phyloP scores from a whole-genome alignment of 768 basidiomycete genomes.

The Kwoniella mangroviensis region DNA sequence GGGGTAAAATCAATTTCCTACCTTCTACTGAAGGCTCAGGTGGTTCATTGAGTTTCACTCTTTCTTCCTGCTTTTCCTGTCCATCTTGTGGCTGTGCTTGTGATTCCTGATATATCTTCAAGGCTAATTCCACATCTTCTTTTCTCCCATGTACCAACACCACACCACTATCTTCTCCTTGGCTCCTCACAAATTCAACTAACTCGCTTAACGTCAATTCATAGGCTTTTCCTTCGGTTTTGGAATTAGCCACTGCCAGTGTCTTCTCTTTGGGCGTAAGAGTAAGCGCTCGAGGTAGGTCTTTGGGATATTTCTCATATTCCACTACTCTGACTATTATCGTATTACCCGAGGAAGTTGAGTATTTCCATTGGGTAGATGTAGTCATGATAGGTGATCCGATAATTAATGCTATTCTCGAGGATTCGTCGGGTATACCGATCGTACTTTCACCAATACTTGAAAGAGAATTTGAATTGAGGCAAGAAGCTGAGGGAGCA shows the following conservation, averaged over 20 bases:
- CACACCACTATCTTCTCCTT: conserved; percentile 1
- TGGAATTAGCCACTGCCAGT: conserved; percentile 26
- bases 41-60: background rate
- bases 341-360: background rate
- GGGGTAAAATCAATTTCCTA: conserved; percentile 36
- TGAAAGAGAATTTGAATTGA: background rate
- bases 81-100: background rate
- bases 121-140: conserved; percentile 6
- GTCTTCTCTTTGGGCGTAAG: conserved; percentile 5
- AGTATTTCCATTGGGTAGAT: background rate
- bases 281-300: conserved; percentile 11
- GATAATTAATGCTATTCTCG: conserved; percentile 31
- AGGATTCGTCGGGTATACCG: conserved; percentile 19
- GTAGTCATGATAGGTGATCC: conserved; percentile 25
- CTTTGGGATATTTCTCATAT: conserved; percentile 24
- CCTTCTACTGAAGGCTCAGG: conserved; percentile 13
- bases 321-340: conserved; percentile 18
- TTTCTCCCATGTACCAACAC: conserved; percentile 19
- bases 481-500: background rate
- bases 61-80: too few species aligned
- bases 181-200: conserved; percentile 13
- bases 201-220: conserved; percentile 21
- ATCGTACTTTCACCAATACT: background rate
- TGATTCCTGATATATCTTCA: background rate
- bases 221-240: conserved; percentile 30